phyloP scores from a whole-genome alignment of 768 basidiomycete species.

The Pisolithus marmoratus region DNA sequence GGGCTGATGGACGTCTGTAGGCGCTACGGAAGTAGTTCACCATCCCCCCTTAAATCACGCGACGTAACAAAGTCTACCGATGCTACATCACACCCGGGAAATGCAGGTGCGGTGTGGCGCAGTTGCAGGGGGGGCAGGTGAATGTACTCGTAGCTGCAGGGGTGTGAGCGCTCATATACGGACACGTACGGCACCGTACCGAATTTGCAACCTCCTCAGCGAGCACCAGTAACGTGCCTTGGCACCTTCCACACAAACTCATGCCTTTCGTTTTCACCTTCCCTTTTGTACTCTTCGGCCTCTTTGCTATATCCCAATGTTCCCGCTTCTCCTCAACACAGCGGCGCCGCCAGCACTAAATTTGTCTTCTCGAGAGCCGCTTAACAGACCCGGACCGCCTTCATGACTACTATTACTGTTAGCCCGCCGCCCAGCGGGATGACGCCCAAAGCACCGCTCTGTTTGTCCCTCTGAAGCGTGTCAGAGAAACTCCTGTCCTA shows the following conservation, averaged over 20 bases:
- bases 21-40: too few species aligned
- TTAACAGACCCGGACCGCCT: not conserved
- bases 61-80: too few species aligned
- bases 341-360: too few species aligned
- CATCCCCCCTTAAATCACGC: too few species aligned
- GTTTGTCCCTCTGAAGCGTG: constrained; percentile 38
- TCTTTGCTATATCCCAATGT: too few species aligned
- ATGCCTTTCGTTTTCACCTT: constrained; percentile 38
- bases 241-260: constrained; percentile 49
- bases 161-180: too few species aligned
- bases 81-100: too few species aligned
- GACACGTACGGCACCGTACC: constrained; percentile 31
- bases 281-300: not conserved
- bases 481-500: constrained; percentile 67
- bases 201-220: constrained; percentile 48
- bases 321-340: not conserved
- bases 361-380: not conserved
- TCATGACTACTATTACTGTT: constrained; percentile 8
- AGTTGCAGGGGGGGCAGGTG: too few species aligned
- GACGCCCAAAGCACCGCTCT: constrained; percentile 34
- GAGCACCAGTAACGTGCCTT: constrained; percentile 49
- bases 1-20: too few species aligned
- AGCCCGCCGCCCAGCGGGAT: too few species aligned
- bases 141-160: not conserved
- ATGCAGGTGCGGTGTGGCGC: too few species aligned